Evolutionary conservation across 352 stramenopile genomes (phyloP), one percentile per base, ranked within the genome.

Genomic region (Phytophthora cajani): DNA sequence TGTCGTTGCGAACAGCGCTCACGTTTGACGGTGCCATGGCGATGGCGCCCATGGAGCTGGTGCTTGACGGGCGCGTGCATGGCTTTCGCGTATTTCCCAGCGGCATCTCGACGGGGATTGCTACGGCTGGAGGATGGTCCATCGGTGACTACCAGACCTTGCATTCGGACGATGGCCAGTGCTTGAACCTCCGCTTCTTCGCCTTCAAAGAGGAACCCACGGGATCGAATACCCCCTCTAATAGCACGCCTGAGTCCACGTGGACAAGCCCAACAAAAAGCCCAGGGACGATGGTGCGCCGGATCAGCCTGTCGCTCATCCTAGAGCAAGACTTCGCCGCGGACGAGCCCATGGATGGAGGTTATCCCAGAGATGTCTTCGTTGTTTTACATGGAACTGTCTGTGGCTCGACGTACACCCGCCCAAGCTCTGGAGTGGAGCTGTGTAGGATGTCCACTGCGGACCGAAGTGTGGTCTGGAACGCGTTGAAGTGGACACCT

Each of bases 81-180:
- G 59, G 71, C 42, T 81, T 79, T 50, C 59, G 64, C 30, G 72
- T 78, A 8, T 33, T 82, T 4, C 75, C 72, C 11, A 79, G 64
- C 27, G 75, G 72, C 5, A 14, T 67, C 4, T 51, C 62, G 8
- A 72, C 71, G 7, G 61, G 57, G 42, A 60, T 75, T 21, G 19
- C 62, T 1, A 63, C 56, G 17, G 25, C 51, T 30, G 62, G 67
- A 57, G 49, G 67, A 1, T 74, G 67, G 67, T 42, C n/a, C 0
- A 12, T 69, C 19, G 62, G 67, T 32, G 56, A 74, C 33, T 74
- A 74, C 55, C 46, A 17, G 5, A 62, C 61, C 19, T 32, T 32
- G 2, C 32, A 65, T 51, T 66, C 61, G 0, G 25, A 53, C 17
- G 38, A 62, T 17, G n/a, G 9, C 3, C 46, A 40, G 8, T 52